Base-by-base conservation (phyloP, 2,329 filamentous ascomycete species). In the Pseudogymnoascus sp. region DNA sequence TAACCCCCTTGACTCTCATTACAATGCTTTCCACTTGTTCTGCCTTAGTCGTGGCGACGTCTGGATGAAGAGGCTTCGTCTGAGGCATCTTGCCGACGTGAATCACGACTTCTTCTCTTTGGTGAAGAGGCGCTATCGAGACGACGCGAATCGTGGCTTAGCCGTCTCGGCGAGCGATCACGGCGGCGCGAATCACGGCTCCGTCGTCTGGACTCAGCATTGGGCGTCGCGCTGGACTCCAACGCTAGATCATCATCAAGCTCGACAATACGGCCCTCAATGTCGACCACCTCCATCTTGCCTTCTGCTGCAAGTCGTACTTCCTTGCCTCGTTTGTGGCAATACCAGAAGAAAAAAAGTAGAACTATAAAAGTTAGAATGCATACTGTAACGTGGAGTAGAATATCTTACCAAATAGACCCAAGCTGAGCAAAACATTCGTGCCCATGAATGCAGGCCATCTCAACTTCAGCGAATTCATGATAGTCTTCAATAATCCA, bases 291-390 rank as follows among this genome's bases (percentile, higher is more conserved):
- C 12, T 31, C 60, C 16, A 28, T 43, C 37, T 59, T 43, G 2
- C 64, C 65, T 63, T 73, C 71, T 14, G 65, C 67, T 38, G 69
- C 69, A 8, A 97, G 83, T 60, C 95, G 85, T 5, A 87, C 87
- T 77, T 99, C 93, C 49, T 86, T 86, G 40, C 95, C 95, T 62
- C 95, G 89, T 79, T 97, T 97, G 77, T 97, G 89, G 77, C 93
- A 97, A 77, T 97, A 99, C 93, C 93, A 99, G 70, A 97, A 87
- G 49, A 96, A 91, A 73, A 96, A 95, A 63, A 99, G 83, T 14
- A 97, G 82, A 62, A 97, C 90, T 66, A 46, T 38, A 63, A 63
- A 67, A 67, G 60, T 62, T 59, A 56, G 46, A 49, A 18, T 28
- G 21, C 18, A 59, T n/a, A 12, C 61, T 12, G 60, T 38, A 1